phyloP scores from a whole-genome alignment of 768 basidiomycete species.

The Rhizopogon vulgaris region DNA sequence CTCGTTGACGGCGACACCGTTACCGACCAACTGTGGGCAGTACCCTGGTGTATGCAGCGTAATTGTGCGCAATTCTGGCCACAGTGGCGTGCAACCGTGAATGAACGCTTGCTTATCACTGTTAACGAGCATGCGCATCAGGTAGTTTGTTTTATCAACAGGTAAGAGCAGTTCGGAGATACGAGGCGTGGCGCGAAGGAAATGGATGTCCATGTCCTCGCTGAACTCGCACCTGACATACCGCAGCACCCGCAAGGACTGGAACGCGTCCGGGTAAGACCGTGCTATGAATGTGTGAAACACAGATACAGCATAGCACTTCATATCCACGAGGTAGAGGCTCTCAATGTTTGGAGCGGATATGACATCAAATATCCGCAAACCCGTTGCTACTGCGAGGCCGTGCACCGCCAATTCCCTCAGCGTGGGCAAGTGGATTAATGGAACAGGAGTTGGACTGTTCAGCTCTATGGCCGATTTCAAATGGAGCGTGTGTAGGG shows the following conservation, averaged over 20 bases:
- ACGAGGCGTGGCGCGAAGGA: slow-evolving; percentile 26
- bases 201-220: slow-evolving; percentile 24
- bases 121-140: slow-evolving; percentile 25
- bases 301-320: slow-evolving; percentile 16
- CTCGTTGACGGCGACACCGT: slow-evolving; percentile 22
- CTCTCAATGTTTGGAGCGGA: slow-evolving; percentile 26
- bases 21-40: slow-evolving; percentile 11
- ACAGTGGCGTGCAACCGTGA: slow-evolving; percentile 22
- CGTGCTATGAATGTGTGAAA: slow-evolving; percentile 23
- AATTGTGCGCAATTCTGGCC: slow-evolving; percentile 17
- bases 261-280: slow-evolving; percentile 23
- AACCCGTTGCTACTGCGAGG: slow-evolving; percentile 21
- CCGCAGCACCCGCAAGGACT: slow-evolving; percentile 19
- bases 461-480: slow-evolving; percentile 26
- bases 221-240: slow-evolving; percentile 27
- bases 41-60: slow-evolving; percentile 27
- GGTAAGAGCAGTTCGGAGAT: slow-evolving; percentile 26
- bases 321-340: slow-evolving; percentile 26
- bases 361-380: slow-evolving; percentile 26
- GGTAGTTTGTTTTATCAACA: slow-evolving; percentile 23
- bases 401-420: slow-evolving; percentile 27
- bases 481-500: slow-evolving; percentile 19
- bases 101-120: slow-evolving; percentile 28
- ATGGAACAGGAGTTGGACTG: slow-evolving; percentile 12
- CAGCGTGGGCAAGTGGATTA: slow-evolving; percentile 18